These are phyloP conservation scores for Nissolia schottii DNA, from an alignment of 306 rosid genomes.

Conservation along the genomic window DNA sequence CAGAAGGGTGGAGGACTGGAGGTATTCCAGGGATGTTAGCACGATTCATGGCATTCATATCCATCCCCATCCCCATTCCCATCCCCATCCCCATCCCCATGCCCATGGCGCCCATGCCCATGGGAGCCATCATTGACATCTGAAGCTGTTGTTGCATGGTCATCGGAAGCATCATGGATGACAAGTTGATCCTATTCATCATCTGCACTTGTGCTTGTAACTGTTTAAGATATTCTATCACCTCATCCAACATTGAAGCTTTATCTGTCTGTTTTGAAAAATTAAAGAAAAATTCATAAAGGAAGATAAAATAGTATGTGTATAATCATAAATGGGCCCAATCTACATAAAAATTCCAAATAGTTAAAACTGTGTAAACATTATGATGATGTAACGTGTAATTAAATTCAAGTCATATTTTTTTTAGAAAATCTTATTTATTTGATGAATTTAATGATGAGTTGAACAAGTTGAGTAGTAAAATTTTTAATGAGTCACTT, in stretches of 20 bases:
- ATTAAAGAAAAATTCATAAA: not conserved
- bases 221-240: conserved; percentile 82
- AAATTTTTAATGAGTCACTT: too few relatives aligned
- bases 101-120: conserved; percentile 67
- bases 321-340: not conserved
- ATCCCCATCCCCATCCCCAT: conserved; percentile 54
- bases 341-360: not conserved
- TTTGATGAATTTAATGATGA: too few relatives aligned
- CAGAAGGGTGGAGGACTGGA: conserved; percentile 58
- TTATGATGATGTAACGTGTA: not conserved
- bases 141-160: conserved; percentile 82
- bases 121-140: conserved; percentile 74
- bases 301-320: not conserved
- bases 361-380: not conserved
- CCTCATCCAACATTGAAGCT: conserved; percentile 98
- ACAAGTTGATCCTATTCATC: conserved; percentile 68
- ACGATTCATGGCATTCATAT: conserved; percentile 46
- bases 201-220: conserved; percentile 87
- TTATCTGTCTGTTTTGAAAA: conserved; percentile 58
- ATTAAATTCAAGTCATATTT: too few relatives aligned
- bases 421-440: too few relatives aligned
- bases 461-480: too few relatives aligned
- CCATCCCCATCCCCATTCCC: conserved; percentile 60
- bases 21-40: conserved; percentile 50
- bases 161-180: conserved; percentile 71